Percentiles rank a stretch among this genome's conserved stretches.
Conservation (phyloP, 257 asterid genomes). For the Solanum tarijense region DNA sequence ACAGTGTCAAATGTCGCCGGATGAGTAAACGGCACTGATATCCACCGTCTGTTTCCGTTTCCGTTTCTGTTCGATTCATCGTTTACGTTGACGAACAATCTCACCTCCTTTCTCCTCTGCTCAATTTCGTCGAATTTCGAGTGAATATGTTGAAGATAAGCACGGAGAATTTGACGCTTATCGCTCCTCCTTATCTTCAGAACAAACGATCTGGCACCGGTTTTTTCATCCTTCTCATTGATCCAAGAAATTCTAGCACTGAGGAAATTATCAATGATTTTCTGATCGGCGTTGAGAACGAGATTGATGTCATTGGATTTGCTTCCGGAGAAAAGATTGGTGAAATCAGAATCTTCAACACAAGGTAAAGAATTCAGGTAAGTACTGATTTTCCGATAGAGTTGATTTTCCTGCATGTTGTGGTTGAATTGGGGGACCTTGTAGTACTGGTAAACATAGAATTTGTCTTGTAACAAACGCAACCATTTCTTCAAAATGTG, state of each 20-base stretch:
- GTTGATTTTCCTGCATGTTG: conserved; percentile 79
- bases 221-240: conserved; percentile 22
- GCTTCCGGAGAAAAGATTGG: conserved; percentile 56
- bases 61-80: conserved; percentile 15
- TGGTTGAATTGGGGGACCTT: conserved; percentile 78
- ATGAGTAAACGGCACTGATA: conserved; percentile 57
- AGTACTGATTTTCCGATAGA: conserved; percentile 42
- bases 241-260: conserved; percentile 66
- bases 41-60: conserved; percentile 56
- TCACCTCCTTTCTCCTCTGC: conserved; percentile 53
- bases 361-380: conserved; percentile 69
- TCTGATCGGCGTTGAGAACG: conserved; percentile 46
- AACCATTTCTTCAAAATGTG: conserved; percentile 31
- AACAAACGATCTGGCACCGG: conserved; percentile 27
- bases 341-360: conserved; percentile 68
- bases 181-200: conserved; percentile 60
- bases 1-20: conserved; percentile 82
- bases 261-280: conserved; percentile 50
- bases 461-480: conserved; percentile 40
- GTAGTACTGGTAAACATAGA: conserved; percentile 62
- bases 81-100: conserved; percentile 46
- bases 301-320: conserved; percentile 59
- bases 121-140: conserved; percentile 60
- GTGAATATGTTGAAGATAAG: conserved; percentile 65
- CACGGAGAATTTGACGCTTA: conserved; percentile 54